These are phyloP conservation scores for Clitopilus hobsonii DNA, from an alignment of 768 basidiomycete species.

Conservation along the genomic window DNA sequence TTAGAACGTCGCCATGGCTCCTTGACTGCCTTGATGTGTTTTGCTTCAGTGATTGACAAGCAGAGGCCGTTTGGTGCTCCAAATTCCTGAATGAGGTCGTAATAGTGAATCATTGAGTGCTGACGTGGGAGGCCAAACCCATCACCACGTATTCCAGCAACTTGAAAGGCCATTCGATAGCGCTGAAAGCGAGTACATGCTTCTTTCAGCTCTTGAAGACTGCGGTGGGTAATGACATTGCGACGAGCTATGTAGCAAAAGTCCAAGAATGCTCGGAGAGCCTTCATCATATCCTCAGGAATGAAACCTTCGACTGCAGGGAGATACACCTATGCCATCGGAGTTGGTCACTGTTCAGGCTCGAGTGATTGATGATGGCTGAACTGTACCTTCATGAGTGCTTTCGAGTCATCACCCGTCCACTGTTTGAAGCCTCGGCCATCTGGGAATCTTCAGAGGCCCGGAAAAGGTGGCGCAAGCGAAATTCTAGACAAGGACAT, in stretches of 20 bases:
- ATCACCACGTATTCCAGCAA: neutral
- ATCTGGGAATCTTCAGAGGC: conserved; percentile 16
- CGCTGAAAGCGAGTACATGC: conserved; percentile 4
- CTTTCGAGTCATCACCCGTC: conserved; percentile 29
- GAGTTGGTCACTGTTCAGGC: neutral
- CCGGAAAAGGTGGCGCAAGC: conserved; percentile 9
- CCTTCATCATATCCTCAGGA: conserved; percentile 12
- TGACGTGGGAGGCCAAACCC: conserved; percentile 25
- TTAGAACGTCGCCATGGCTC: conserved; percentile 25
- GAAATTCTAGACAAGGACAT: conserved; percentile 15
- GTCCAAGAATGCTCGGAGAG: conserved; percentile 15
- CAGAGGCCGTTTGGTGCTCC: conserved; percentile 8
- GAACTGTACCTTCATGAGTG: conserved; percentile 29
- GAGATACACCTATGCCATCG: conserved; percentile 16
- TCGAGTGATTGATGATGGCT: too few species aligned
- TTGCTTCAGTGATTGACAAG: conserved; percentile 10
- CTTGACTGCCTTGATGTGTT: conserved; percentile 16
- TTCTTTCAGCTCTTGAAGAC: conserved; percentile 4
- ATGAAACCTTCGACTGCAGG: conserved; percentile 18
- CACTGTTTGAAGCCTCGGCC: conserved; percentile 25
- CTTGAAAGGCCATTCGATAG: neutral
- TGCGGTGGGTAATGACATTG: conserved; percentile 4
- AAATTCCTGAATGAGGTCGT: conserved; percentile 1
- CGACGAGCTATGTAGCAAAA: conserved; percentile 18
- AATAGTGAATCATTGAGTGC: conserved; percentile 13